These are phyloP conservation scores for Nakazawaea wyomingensis DNA, from an alignment of 805 yeast genomes.

Conservation along the genomic window DNA sequence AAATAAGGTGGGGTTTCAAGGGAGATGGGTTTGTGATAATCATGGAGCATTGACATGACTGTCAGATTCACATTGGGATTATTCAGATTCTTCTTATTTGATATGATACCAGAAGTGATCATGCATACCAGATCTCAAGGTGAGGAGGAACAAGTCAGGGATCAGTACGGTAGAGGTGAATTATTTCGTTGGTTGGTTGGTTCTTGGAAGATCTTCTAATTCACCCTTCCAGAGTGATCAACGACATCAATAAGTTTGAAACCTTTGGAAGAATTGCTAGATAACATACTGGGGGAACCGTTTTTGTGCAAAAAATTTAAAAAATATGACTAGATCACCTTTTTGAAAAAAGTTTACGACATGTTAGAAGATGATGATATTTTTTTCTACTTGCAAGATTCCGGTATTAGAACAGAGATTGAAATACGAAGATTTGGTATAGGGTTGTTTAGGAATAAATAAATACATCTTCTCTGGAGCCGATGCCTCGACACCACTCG, in stretches of 20 bases:
- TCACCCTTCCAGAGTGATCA: conserved; percentile 81
- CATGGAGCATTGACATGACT: conserved; percentile 84
- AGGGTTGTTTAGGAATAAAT: conserved; percentile 97
- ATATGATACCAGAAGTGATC: conserved; percentile 89
- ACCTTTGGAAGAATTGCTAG: conserved; percentile 77
- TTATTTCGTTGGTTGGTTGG: conserved; percentile 93
- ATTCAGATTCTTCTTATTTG: conserved; percentile 75
- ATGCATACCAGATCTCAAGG: conserved; percentile 91
- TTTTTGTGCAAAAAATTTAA: conserved; percentile 82
- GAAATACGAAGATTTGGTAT: conserved; percentile 90
- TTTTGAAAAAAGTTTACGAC: conserved; percentile 83
- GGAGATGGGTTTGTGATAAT: conserved; percentile 85
- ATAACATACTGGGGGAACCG: conserved; percentile 80
- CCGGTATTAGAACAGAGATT: conserved; percentile 87
- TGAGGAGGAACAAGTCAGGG: conserved; percentile 95
- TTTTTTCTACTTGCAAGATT: conserved; percentile 80
- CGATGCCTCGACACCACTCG: conserved; percentile 90
- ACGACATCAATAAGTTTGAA: conserved; percentile 68
- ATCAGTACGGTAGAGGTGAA: conserved; percentile 94
- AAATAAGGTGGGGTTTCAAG: conserved; percentile 77
- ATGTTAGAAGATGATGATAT: conserved; percentile 90
- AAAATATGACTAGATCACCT: conserved; percentile 77
- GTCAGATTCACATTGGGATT: conserved; percentile 75
- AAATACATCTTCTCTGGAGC: conserved; percentile 97
- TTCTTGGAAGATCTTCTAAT: conserved; percentile 93